phyloP scores from a whole-genome alignment of 2,329 filamentous ascomycete species.

The Calonectria henricotiae region DNA sequence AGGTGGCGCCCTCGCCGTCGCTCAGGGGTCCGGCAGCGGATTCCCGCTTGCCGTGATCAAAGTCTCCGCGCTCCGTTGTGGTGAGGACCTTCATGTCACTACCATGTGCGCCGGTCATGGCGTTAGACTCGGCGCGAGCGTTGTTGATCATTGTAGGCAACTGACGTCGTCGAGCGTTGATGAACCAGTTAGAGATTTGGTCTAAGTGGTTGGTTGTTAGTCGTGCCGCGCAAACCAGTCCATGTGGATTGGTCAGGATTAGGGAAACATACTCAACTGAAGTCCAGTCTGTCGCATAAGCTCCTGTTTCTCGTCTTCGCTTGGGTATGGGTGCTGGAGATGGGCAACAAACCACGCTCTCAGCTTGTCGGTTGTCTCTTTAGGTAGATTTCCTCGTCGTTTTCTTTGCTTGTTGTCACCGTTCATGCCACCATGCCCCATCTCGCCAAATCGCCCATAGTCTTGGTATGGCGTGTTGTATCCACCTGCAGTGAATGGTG shows the following conservation, averaged over 20 bases:
- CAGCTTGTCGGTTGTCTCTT: slow-evolving; percentile 87
- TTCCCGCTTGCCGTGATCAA: slow-evolving; percentile 58
- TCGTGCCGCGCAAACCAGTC: neutral
- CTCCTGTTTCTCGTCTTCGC: slow-evolving; percentile 89
- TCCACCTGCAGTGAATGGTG: slow-evolving; percentile 61
- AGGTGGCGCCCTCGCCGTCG: slow-evolving; percentile 65
- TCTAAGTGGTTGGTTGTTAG: slow-evolving; percentile 60
- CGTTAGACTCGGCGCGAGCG: slow-evolving; percentile 68
- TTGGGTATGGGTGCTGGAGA: slow-evolving; percentile 86
- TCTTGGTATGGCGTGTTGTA: slow-evolving; percentile 64
- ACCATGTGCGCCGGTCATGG: slow-evolving; percentile 59
- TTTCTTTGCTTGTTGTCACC: slow-evolving; percentile 71
- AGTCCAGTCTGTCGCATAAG: slow-evolving; percentile 84
- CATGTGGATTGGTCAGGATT: slow-evolving; percentile 8
- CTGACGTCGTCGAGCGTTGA: slow-evolving; percentile 81
- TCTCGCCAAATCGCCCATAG: slow-evolving; percentile 62
- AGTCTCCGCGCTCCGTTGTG: slow-evolving; percentile 60
- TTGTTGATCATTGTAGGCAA: slow-evolving; percentile 74
- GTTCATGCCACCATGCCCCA: slow-evolving; percentile 58
- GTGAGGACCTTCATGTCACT: slow-evolving; percentile 59
- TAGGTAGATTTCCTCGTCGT: slow-evolving; percentile 89
- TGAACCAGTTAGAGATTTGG: slow-evolving; percentile 87
- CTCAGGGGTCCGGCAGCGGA: slow-evolving; percentile 61
- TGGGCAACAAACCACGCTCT: slow-evolving; percentile 86
- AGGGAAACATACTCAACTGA: slow-evolving; percentile 78